Evolutionary conservation across 2,329 filamentous ascomycete species (phyloP).

Genomic region (Cladosporium sphaerospermum): DNA sequence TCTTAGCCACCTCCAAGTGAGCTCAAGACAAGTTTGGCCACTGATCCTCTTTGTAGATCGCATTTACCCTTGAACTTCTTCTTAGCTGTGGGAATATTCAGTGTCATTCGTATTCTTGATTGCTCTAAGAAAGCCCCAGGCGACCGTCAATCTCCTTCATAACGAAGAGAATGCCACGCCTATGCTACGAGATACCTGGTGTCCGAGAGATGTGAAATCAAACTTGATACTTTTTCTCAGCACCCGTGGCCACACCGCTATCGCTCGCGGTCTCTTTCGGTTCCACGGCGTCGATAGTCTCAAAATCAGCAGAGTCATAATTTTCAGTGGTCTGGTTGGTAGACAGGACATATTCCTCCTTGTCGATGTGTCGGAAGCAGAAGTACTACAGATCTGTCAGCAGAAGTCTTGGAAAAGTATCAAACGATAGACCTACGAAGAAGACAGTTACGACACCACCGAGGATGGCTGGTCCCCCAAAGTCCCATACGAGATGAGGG

Average conservation of each 20-base stretch:
- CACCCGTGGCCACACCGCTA: not conserved
- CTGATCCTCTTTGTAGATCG: too few relatives aligned
- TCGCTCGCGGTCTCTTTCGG: not conserved
- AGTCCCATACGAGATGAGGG: slow-evolving; percentile 45
- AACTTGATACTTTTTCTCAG: not conserved
- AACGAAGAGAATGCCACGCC: too few relatives aligned
- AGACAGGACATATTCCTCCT: slow-evolving; percentile 9
- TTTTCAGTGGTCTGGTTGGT: slow-evolving; percentile 9
- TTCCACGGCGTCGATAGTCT: slow-evolving; percentile 4
- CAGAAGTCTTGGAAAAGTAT: not conserved
- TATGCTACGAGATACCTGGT: too few relatives aligned
- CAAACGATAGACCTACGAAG: slow-evolving; percentile 27
- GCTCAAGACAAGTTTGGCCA: too few relatives aligned
- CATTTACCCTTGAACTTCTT: too few relatives aligned
- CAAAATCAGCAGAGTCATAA: slow-evolving; percentile 6
- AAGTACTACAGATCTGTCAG: not conserved
- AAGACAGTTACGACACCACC: slow-evolving; percentile 43
- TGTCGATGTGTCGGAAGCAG: slow-evolving; percentile 8
- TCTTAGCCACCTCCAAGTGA: too few relatives aligned
- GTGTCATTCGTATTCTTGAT: too few relatives aligned
- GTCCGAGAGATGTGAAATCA: too few relatives aligned
- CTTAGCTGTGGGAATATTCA: too few relatives aligned
- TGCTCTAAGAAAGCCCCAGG: too few relatives aligned
- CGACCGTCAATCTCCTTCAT: too few relatives aligned
- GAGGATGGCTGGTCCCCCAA: slow-evolving; percentile 45